Evolutionary conservation across 2,329 filamentous ascomycete species (phyloP).

Genomic region (Polychaeton citri): DNA sequence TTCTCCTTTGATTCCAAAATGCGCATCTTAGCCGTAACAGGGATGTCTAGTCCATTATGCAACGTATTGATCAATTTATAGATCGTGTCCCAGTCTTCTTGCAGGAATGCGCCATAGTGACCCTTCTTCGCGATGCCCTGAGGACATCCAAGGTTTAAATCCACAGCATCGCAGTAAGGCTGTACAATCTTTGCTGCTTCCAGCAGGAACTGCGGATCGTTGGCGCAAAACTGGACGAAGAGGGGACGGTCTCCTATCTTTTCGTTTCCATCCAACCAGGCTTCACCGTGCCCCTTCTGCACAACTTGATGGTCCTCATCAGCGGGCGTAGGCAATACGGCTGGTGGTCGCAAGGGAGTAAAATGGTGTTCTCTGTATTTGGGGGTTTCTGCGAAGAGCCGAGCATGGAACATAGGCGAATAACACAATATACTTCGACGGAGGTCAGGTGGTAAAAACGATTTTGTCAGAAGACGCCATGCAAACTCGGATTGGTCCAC

Average conservation of each 20-base stretch:
- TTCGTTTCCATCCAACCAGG: conserved; percentile 77
- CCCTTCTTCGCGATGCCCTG: conserved; percentile 89
- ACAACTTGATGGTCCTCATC: conserved; percentile 10
- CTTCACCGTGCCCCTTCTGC: conserved; percentile 12
- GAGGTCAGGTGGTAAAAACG: conserved; percentile 57
- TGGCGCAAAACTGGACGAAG: conserved; percentile 93
- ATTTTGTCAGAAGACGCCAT: conserved; percentile 92
- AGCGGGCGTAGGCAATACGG: conserved; percentile 9
- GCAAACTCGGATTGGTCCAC: conserved; percentile 98
- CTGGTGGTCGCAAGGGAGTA: conserved; percentile 43
- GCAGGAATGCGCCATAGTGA: conserved; percentile 85
- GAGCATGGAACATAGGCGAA: conserved; percentile 91
- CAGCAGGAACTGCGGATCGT: conserved; percentile 68
- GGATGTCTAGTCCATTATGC: conserved; percentile 63
- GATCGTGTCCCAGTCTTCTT: conserved; percentile 81
- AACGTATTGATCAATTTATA: conserved; percentile 71
- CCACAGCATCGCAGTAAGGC: conserved; percentile 86
- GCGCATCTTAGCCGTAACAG: conserved; percentile 89
- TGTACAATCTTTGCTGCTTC: conserved; percentile 64
- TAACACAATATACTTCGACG: conserved; percentile 64
- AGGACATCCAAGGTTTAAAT: conserved; percentile 89
- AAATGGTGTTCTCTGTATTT: conserved; percentile 73
- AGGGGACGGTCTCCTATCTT: conserved; percentile 64
- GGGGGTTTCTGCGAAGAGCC: conserved; percentile 64
- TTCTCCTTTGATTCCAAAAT: conserved; percentile 76